A percentile compares a stretch with the other conserved stretches of the same genome.
phyloP scores from a whole-genome alignment of 768 basidiomycete species.

The Russula sp. region DNA sequence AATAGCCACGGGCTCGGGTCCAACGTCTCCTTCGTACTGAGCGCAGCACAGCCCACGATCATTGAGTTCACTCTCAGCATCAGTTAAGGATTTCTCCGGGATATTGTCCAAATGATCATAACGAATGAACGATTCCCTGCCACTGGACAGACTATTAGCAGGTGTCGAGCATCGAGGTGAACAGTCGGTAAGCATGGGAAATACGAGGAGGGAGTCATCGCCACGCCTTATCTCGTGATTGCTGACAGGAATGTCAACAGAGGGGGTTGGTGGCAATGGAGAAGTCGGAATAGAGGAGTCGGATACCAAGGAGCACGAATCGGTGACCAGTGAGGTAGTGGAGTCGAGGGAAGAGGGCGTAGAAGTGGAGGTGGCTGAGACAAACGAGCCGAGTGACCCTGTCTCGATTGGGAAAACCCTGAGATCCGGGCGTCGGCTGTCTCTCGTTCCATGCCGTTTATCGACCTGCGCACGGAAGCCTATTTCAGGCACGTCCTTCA shows the following conservation, averaged over 20 bases:
- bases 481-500: constrained; percentile 34
- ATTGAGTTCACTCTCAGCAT: not conserved
- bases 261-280: not conserved
- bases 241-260: not conserved
- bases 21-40: not conserved
- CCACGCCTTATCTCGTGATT: not conserved
- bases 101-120: not conserved
- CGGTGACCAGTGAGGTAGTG: not conserved
- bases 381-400: constrained; percentile 8
- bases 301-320: not conserved
- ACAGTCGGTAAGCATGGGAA: constrained; percentile 4
- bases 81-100: not conserved
- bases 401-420: not conserved
- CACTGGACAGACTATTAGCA: not conserved
- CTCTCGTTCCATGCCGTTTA: constrained; percentile 26
- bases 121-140: not conserved
- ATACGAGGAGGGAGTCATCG: constrained; percentile 4
- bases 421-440: not conserved
- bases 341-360: constrained; percentile 9
- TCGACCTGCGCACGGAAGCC: constrained; percentile 32
- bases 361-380: not conserved
- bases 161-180: not conserved
- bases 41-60: not conserved
- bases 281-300: not conserved
- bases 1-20: not conserved